These are phyloP conservation scores for Wickerhamomyces chambardii DNA, from an alignment of 805 yeast species.

Conservation along the genomic window DNA sequence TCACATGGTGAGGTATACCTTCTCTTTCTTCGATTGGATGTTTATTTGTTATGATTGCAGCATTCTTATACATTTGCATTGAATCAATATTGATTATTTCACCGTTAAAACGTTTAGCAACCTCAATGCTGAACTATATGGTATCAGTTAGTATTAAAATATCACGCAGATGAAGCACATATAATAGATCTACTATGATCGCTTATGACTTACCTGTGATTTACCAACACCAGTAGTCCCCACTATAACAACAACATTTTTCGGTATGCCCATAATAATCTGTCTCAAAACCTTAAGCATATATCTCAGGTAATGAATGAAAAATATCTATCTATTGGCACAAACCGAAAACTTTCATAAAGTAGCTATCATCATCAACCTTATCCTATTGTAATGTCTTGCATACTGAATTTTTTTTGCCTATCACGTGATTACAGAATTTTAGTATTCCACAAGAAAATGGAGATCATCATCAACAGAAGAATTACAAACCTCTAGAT, in stretches of 20 bases:
- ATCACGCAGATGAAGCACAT: too few relatives aligned
- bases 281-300: slow-evolving; percentile 5
- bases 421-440: too few relatives aligned
- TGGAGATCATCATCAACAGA: too few relatives aligned
- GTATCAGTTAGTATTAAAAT: background rate
- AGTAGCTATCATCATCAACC: too few relatives aligned
- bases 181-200: background rate
- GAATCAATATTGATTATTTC: slow-evolving; percentile 95
- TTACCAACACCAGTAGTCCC: slow-evolving; percentile 98
- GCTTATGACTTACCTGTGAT: slow-evolving; percentile 51
- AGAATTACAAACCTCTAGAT: too few relatives aligned
- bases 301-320: too few relatives aligned
- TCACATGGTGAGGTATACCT: slow-evolving; percentile 77
- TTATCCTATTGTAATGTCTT: too few relatives aligned
- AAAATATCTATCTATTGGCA: too few relatives aligned
- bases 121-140: slow-evolving; percentile 55
- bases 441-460: too few relatives aligned
- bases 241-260: slow-evolving; percentile 53
- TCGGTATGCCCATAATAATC: slow-evolving; percentile 11
- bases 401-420: too few relatives aligned
- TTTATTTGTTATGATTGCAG: slow-evolving; percentile 80
- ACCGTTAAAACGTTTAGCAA: slow-evolving; percentile 72
- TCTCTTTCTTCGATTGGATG: slow-evolving; percentile 76
- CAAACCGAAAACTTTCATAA: too few relatives aligned
- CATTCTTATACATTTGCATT: slow-evolving; percentile 82